Evolutionary conservation across 371 early-diverging fungal species (phyloP).

Genomic region (Chytridium lagenaria): DNA sequence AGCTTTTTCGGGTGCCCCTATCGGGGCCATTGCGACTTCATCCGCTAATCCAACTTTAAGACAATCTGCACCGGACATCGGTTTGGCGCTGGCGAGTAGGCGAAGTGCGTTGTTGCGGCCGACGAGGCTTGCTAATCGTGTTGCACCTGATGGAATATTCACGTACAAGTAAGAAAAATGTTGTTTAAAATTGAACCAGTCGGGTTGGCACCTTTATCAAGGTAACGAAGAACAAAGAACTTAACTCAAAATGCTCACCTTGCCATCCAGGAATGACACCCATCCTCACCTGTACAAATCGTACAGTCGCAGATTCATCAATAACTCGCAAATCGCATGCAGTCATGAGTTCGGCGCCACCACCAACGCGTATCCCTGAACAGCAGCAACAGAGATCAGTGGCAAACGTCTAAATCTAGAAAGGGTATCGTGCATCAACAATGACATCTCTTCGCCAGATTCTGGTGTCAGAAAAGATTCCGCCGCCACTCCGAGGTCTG

Average conservation of each 20-base stretch:
- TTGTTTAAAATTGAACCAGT: too few relatives aligned
- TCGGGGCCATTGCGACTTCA: constrained; percentile 11
- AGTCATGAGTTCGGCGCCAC: constrained; percentile 73
- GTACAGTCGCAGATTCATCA: constrained; percentile 50
- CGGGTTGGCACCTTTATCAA: too few relatives aligned
- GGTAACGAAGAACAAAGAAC: too few relatives aligned
- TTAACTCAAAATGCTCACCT: too few relatives aligned
- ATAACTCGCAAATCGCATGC: constrained; percentile 70
- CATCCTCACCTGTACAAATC: constrained; percentile 70
- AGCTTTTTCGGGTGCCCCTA: constrained; percentile 38
- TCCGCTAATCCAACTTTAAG: constrained; percentile 5
- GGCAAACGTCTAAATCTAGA: constrained; percentile 63
- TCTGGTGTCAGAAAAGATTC: constrained; percentile 54
- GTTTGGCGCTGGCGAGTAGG: constrained; percentile 45
- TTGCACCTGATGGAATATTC: constrained; percentile 51
- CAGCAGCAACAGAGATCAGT: constrained; percentile 65
- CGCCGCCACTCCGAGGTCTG: constrained; percentile 61
- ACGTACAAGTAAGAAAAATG: too few relatives aligned
- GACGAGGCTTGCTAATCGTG: constrained; percentile 59
- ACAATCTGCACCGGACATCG: constrained; percentile 19
- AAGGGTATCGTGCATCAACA: constrained; percentile 59
- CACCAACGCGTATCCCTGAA: constrained; percentile 73
- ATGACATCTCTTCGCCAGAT: constrained; percentile 58
- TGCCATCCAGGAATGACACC: constrained; percentile 66
- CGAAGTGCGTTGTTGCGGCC: constrained; percentile 60